Conservation (phyloP, 106 monocot genomes). For the Triglochin maritima region DNA sequence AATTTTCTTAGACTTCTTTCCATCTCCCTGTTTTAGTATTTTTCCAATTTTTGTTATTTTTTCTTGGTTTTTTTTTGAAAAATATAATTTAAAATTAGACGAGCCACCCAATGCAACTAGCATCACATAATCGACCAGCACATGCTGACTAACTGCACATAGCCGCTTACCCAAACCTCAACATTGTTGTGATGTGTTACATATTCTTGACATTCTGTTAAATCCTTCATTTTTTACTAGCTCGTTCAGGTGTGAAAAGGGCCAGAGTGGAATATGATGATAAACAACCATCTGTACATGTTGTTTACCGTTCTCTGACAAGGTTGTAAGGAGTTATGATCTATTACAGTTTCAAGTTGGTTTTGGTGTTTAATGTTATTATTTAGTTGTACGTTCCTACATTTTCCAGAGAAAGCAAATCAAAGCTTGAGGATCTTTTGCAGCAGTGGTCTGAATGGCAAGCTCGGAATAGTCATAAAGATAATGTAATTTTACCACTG, state of each 20-base stretch:
- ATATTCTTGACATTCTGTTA: neutral
- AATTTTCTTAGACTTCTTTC: too few species aligned
- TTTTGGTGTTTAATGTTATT: constrained; percentile 1
- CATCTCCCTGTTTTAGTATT: neutral
- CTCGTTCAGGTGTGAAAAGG: constrained; percentile 58
- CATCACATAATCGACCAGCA: too few species aligned
- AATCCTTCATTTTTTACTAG: constrained; percentile 39
- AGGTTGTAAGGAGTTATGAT: constrained; percentile 28
- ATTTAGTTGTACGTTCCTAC: neutral
- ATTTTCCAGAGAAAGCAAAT: constrained; percentile 70
- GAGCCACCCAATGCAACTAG: too few species aligned
- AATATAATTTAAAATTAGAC: neutral
- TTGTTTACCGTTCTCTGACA: constrained; percentile 64
- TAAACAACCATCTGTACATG: constrained; percentile 66
- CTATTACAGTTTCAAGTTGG: neutral
- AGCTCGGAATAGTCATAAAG: constrained; percentile 13
- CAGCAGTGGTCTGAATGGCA: constrained; percentile 95
- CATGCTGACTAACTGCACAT: too few species aligned
- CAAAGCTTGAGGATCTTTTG: constrained; percentile 69
- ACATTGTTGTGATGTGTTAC: neutral
- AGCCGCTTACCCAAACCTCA: neutral
- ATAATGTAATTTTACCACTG: neutral
- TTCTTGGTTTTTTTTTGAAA: neutral
- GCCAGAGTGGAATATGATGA: constrained; percentile 44
- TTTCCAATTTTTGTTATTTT: neutral